A percentile compares a stretch with the other conserved stretches of the same genome.
phyloP scores from a whole-genome alignment of 2,329 filamentous ascomycete species.

The Colletotrichum sansevieriae region DNA sequence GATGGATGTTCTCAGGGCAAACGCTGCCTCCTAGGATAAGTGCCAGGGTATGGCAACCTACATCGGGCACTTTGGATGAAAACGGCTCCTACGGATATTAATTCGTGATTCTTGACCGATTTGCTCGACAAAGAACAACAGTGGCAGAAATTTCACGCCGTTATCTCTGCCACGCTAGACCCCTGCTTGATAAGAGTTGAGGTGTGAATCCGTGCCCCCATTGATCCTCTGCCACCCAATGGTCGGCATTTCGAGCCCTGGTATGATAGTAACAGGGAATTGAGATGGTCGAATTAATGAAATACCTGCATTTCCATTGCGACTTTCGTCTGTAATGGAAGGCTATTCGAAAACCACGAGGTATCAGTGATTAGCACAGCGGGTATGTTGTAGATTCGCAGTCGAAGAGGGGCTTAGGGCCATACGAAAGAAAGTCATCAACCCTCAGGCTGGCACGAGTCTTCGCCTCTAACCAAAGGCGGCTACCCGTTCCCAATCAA shows the following conservation, averaged over 20 bases:
- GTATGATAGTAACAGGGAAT: neutral
- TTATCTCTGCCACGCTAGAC: constrained; percentile 30
- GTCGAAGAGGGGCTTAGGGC: no score
- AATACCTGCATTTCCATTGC: constrained; percentile 22
- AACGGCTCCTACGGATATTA: neutral
- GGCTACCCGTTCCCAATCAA: neutral
- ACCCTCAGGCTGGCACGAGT: neutral
- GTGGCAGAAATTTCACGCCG: constrained; percentile 1
- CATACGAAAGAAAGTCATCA: no score
- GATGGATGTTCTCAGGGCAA: neutral
- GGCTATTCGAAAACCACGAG: neutral
- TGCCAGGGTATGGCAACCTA: neutral
- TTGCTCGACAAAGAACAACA: neutral
- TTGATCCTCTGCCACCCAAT: constrained; percentile 24
- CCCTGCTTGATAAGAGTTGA: constrained; percentile 19
- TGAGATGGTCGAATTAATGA: constrained; percentile 16
- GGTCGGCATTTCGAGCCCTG: constrained; percentile 1
- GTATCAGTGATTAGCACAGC: neutral
- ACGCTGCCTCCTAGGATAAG: neutral
- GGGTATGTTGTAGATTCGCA: neutral
- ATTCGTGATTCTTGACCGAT: neutral
- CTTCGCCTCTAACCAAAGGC: constrained; percentile 11
- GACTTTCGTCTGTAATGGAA: constrained; percentile 4
- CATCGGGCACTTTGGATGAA: neutral
- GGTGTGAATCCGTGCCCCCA: constrained; percentile 19